Conservation (phyloP, 2,329 filamentous ascomycete species). For the Mycosphaerella arachidis region DNA sequence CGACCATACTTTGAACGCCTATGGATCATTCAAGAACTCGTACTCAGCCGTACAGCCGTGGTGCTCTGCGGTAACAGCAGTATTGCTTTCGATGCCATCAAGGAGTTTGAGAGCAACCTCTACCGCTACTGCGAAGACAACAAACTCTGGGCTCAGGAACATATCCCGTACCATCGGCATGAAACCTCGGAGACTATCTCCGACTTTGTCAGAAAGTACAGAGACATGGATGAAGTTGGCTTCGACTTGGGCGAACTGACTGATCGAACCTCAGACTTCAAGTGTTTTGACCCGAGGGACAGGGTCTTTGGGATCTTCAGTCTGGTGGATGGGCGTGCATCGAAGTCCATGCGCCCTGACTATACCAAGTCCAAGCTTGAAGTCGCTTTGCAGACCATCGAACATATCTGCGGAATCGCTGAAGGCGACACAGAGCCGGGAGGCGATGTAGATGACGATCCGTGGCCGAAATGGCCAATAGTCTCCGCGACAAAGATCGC, state of each 20-base stretch:
- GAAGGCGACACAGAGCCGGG: not conserved
- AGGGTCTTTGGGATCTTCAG: not conserved
- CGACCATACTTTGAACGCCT: not conserved
- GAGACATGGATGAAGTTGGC: not conserved
- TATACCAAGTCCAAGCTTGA: not conserved
- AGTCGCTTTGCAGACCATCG: not conserved
- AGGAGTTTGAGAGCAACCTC: not conserved
- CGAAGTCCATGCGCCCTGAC: not conserved
- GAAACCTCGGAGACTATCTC: not conserved
- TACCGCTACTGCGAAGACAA: not conserved
- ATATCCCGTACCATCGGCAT: not conserved
- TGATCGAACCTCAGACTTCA: not conserved
- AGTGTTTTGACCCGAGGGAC: not conserved
- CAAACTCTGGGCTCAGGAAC: not conserved
- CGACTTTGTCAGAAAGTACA: not conserved
- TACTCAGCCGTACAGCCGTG: not conserved
- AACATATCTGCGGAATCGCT: not conserved
- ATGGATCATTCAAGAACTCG: not conserved
- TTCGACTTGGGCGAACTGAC: not conserved
- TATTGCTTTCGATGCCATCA: not conserved
- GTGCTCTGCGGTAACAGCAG: not conserved
- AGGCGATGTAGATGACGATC: not conserved
- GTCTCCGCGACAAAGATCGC: not conserved
- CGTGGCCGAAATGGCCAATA: not conserved
- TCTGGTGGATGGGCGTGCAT: not conserved